A percentile compares a stretch with the other conserved stretches of the same genome.
Evolutionary conservation across 371 early-diverging fungal species (phyloP).

Genomic region (Lichtheimia ramosa): DNA sequence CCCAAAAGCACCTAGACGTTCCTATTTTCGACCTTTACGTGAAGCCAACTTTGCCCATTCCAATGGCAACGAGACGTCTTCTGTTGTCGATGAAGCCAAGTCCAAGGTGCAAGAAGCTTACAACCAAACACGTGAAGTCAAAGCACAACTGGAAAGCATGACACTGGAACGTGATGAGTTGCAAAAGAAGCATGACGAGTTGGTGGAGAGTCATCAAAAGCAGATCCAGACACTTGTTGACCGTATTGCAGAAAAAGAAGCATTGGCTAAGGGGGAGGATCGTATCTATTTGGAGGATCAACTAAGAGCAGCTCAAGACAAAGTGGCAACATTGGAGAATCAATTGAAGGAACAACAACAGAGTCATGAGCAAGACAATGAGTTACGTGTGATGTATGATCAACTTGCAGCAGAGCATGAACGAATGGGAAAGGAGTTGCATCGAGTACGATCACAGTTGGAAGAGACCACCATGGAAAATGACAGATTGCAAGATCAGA

Average conservation of each 20-base stretch:
- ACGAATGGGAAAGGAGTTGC: neutral
- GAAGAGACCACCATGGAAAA: neutral
- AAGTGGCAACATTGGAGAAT: neutral
- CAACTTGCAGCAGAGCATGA: neutral
- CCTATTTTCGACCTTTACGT: too few relatives aligned
- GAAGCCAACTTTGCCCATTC: too few relatives aligned
- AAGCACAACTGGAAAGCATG: neutral
- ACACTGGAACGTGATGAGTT: constrained; percentile 3
- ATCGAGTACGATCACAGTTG: neutral
- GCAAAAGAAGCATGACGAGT: neutral
- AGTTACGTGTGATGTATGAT: neutral
- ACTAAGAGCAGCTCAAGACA: neutral
- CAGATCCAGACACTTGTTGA: constrained; percentile 6
- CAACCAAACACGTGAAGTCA: neutral
- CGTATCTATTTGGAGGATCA: neutral
- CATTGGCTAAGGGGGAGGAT: neutral
- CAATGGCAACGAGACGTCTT: too few relatives aligned
- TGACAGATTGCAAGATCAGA: neutral
- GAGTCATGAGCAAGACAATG: neutral
- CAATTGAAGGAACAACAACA: neutral
- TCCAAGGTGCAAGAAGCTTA: neutral
- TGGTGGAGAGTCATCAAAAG: neutral
- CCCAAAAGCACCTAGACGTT: neutral
- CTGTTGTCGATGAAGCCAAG: neutral
- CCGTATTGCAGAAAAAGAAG: neutral